Conservation (phyloP, 306 rosid species). For the Hylodesmum podocarpum region DNA sequence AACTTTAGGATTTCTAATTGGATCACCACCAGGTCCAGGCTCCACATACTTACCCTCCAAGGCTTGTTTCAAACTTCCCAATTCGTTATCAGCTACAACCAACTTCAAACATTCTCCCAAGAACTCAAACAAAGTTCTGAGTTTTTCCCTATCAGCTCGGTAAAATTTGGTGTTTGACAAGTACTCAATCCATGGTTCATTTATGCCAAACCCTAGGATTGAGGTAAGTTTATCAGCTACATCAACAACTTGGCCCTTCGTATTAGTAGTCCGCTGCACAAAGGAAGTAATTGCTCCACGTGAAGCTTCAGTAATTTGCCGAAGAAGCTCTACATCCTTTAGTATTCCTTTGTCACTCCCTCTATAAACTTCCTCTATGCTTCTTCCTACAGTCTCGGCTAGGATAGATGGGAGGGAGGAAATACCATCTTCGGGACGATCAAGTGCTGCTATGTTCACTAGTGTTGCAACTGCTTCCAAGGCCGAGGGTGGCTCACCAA, state of each 20-base stretch:
- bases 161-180: not conserved
- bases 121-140: not conserved
- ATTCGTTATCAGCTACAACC: not conserved
- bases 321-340: constrained; percentile 3
- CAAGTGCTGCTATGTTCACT: not conserved
- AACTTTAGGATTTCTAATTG: not conserved
- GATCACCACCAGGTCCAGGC: constrained; percentile 4
- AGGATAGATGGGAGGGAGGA: not conserved
- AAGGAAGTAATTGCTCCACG: constrained; percentile 3
- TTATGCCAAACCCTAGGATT: not conserved
- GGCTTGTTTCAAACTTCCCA: constrained; percentile 7
- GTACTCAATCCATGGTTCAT: not conserved
- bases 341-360: constrained; percentile 6
- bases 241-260: not conserved
- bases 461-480: constrained; percentile 2
- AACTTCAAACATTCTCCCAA: not conserved
- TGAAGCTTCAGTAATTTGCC: not conserved
- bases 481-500: not conserved
- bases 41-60: constrained; percentile 1
- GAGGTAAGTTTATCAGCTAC: not conserved
- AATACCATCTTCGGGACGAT: not conserved
- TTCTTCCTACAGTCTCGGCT: not conserved
- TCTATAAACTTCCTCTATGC: not conserved
- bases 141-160: not conserved
- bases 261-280: not conserved